Percentiles rank a stretch among this genome's conserved stretches.
Evolutionary conservation across 768 basidiomycete species (phyloP).

Genomic region (Chalciporus piperatus): DNA sequence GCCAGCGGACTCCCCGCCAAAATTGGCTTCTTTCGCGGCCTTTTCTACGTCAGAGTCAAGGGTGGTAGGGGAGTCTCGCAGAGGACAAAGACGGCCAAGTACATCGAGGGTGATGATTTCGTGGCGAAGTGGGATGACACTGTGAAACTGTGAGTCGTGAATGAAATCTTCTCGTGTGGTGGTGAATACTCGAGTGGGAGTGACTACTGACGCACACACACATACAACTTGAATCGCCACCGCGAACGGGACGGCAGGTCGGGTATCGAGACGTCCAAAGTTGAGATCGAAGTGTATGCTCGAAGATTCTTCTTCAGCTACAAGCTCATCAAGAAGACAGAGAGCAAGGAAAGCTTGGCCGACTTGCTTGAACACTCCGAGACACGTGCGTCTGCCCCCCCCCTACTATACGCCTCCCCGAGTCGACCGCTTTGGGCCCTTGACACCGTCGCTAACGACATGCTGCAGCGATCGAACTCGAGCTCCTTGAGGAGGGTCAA

Average conservation of each 20-base stretch:
- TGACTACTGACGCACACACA: not conserved
- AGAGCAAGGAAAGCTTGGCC: conserved; percentile 31
- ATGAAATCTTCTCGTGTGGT: not conserved
- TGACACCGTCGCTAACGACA: not conserved
- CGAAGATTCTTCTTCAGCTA: conserved; percentile 32
- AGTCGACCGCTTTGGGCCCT: not conserved
- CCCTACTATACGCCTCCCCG: too few relatives aligned
- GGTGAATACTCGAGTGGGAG: not conserved
- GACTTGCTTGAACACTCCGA: conserved; percentile 32
- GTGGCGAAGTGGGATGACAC: conserved; percentile 29
- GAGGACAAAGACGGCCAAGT: conserved; percentile 27
- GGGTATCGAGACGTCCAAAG: conserved; percentile 29
- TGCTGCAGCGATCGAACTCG: conserved; percentile 26
- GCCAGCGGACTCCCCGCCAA: conserved; percentile 34
- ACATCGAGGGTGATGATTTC: conserved; percentile 25
- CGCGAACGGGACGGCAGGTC: conserved; percentile 16
- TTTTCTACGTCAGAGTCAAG: conserved; percentile 29
- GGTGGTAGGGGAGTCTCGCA: conserved; percentile 27
- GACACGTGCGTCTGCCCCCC: conserved; percentile 22
- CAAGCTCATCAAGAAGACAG: conserved; percentile 34
- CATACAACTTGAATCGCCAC: too few relatives aligned
- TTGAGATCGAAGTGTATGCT: conserved; percentile 34
- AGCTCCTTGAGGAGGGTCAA: conserved; percentile 31
- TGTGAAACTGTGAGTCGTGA: conserved; percentile 23
- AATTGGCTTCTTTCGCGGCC: conserved; percentile 28